Evolutionary conservation across 768 basidiomycete species (phyloP).

Genomic region (Leccinum boreale): DNA sequence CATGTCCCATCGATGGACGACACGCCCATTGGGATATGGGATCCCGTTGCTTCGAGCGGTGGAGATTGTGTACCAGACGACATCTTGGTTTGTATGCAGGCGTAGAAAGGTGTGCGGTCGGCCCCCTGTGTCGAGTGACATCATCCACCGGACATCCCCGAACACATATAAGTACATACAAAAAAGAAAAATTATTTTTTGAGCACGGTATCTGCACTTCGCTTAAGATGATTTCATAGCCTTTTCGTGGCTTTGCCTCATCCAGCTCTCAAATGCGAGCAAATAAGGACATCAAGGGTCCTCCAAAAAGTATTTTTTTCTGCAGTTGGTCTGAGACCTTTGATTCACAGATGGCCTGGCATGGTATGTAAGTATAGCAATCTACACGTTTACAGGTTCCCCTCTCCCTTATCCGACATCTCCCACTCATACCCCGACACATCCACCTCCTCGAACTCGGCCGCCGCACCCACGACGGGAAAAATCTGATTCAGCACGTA

Average conservation of each 20-base stretch:
- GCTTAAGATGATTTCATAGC: too few relatives aligned
- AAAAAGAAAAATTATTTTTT: constrained; percentile 7
- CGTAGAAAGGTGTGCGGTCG: background rate
- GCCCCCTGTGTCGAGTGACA: constrained; percentile 18
- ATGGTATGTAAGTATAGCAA: background rate
- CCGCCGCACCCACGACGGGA: constrained; percentile 51
- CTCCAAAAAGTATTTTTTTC: too few relatives aligned
- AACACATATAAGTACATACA: constrained; percentile 14
- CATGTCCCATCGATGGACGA: constrained; percentile 40
- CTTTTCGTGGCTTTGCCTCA: background rate
- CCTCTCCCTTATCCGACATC: background rate
- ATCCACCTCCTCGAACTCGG: constrained; percentile 56
- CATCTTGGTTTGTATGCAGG: constrained; percentile 6
- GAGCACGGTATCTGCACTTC: too few relatives aligned
- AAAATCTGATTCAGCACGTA: constrained; percentile 53
- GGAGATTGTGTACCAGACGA: constrained; percentile 51
- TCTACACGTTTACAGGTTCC: background rate
- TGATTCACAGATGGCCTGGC: background rate
- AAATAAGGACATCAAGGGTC: too few relatives aligned
- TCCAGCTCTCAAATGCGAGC: background rate
- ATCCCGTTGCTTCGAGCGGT: constrained; percentile 47
- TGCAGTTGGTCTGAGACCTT: background rate
- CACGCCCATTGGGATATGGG: constrained; percentile 47
- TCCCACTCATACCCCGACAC: constrained; percentile 32
- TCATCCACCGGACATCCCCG: constrained; percentile 25